These are phyloP conservation scores for Xylaria digitata DNA, from an alignment of 2,329 filamentous ascomycete species.

Conservation along the genomic window DNA sequence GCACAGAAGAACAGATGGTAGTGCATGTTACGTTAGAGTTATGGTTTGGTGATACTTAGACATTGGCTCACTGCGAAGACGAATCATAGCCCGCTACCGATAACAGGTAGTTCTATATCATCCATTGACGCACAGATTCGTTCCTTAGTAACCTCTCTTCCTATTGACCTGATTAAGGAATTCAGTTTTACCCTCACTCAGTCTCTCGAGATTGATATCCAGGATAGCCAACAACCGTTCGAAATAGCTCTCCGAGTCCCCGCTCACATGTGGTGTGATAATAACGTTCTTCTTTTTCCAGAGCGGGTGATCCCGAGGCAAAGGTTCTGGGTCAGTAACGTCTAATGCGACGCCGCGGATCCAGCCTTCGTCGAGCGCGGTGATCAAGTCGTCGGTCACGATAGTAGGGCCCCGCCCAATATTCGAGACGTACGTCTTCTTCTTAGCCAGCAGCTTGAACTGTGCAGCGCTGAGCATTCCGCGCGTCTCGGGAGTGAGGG, in stretches of 20 bases:
- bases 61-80: neutral
- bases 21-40: too few relatives aligned
- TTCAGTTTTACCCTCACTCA: constrained; percentile 45
- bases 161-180: constrained; percentile 50
- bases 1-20: too few relatives aligned
- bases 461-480: constrained; percentile 57
- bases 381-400: constrained; percentile 61
- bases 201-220: constrained; percentile 44
- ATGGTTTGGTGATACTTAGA: neutral
- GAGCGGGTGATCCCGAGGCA: constrained; percentile 70
- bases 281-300: constrained; percentile 73
- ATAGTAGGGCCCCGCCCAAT: constrained; percentile 66
- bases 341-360: constrained; percentile 71
- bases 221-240: constrained; percentile 46
- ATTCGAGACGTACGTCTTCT: constrained; percentile 69
- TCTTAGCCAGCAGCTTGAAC: constrained; percentile 51
- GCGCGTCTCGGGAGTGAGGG: constrained; percentile 54
- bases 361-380: constrained; percentile 58
- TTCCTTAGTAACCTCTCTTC: constrained; percentile 47
- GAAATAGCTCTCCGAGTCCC: constrained; percentile 45
- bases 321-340: constrained; percentile 76
- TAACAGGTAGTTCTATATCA: neutral
- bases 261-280: constrained; percentile 56
- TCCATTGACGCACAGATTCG: neutral
- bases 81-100: neutral